These are phyloP conservation scores for Hapsidospora chrysogenum DNA, from an alignment of 495 filamentous ascomycete species.

Conservation along the genomic window DNA sequence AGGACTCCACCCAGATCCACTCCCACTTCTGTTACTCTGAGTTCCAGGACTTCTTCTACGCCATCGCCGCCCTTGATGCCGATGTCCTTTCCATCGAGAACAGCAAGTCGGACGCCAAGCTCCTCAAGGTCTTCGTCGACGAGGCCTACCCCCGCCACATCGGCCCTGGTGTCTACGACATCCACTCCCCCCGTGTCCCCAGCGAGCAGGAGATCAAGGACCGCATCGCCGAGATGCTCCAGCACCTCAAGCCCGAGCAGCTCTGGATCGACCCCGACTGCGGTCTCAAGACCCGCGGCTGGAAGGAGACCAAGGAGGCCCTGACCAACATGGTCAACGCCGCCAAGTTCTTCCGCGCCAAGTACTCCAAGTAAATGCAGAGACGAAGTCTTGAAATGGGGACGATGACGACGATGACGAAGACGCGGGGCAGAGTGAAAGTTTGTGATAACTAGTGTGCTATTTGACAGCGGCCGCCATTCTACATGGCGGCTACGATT, in stretches of 20 bases:
- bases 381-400: not conserved
- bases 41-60: conserved; percentile 99
- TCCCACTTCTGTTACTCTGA: conserved; percentile 99
- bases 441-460: not conserved
- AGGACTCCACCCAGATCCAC: conserved; percentile 95
- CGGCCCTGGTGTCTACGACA: conserved; percentile 97
- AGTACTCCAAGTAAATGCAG: conserved; percentile 43
- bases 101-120: conserved; percentile 98
- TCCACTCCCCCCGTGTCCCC: conserved; percentile 95
- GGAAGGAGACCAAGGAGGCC: conserved; percentile 89
- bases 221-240: conserved; percentile 91
- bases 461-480: not conserved
- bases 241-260: conserved; percentile 84
- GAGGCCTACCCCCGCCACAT: conserved; percentile 94
- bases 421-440: too few relatives aligned
- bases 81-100: conserved; percentile 99
- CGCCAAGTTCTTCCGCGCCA: conserved; percentile 85
- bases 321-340: conserved; percentile 89
- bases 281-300: conserved; percentile 94
- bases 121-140: conserved; percentile 95
- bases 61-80: conserved; percentile 92
- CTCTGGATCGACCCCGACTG: conserved; percentile 99
- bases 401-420: not conserved
- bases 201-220: conserved; percentile 93
- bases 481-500: conserved; percentile 3